Evolutionary conservation across 495 filamentous ascomycete genomes (phyloP), one percentile per base, ranked within the genome.

Genomic region (Chaetomium tenue): DNA sequence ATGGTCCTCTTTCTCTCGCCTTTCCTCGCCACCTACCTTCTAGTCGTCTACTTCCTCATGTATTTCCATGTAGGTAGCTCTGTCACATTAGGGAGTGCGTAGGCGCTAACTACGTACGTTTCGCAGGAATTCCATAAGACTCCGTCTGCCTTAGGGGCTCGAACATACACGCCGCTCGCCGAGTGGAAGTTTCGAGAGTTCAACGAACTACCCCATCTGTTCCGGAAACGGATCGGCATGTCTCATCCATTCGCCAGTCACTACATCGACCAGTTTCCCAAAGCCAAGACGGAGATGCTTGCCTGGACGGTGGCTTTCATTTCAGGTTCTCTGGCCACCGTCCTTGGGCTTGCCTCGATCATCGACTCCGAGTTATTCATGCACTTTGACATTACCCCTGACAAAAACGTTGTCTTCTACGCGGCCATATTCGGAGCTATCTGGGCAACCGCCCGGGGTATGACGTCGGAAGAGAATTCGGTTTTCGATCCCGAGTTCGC

Each of bases 101-200:
- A 16, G 15, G 2, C 7, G 30, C 16, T 40, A 12, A 60, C 48
- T 44, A 67, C 73, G 40, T 44, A 68, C 73, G 28, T 71, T 63
- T 26, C n/a, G 6, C 61, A 89, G 84, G 94, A 98, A 78, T 96
- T 92, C 74, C 91, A 96, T 76, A 92, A 89, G 71, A 95, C 96
- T 66, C 93, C 94, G 0, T 88, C 91, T 0, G 83, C 91, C 56
- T 61, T 81, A 25, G 89, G 89, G 18, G 88, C 91, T 25, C 87
- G 94, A 16, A 88, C 90, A 68, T 98, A 97, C 69, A 97, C 93
- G 2, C 91, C 92, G 2, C 83, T 97, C 55, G 94, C 95, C 2
- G 90, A 95, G 73, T 98, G 94, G 95, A 97, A 97, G 70, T 97
- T 98, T 64, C 89, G 94, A 56, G 93, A 98, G 74, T 98, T 98